phyloP scores from a whole-genome alignment of 108 stramenopile genomes.

The Skeletonema costatum region DNA sequence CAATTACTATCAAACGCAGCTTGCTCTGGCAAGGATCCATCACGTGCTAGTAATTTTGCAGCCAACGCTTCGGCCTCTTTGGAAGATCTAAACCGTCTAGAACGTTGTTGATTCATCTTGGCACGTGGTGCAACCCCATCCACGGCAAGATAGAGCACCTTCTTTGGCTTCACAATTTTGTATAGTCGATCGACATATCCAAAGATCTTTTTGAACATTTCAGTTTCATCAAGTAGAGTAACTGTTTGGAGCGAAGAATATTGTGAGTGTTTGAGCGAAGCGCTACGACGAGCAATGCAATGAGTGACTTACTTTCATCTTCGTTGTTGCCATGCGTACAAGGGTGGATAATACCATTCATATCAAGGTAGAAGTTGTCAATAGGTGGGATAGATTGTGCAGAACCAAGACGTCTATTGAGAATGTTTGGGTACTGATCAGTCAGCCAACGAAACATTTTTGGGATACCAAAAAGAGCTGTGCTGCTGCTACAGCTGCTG shows the following conservation, averaged over 20 bases:
- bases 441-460: constrained; percentile 99
- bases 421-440: constrained; percentile 96
- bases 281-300: not conserved
- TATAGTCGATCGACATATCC: constrained; percentile 94
- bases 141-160: constrained; percentile 94
- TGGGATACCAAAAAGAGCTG: constrained; percentile 88
- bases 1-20: constrained; percentile 96
- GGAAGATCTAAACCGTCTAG: constrained; percentile 93
- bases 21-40: constrained; percentile 65
- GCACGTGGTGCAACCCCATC: constrained; percentile 99
- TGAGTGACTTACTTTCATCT: constrained; percentile 49
- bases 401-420: constrained; percentile 86
- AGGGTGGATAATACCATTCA: constrained; percentile 99
- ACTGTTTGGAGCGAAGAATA: not conserved
- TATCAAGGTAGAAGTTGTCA: constrained; percentile 98
- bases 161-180: constrained; percentile 89
- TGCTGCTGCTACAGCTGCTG: constrained; percentile 12
- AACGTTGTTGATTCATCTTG: constrained; percentile 99
- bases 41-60: constrained; percentile 83
- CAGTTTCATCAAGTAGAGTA: constrained; percentile 89
- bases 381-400: constrained; percentile 48
- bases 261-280: not conserved
- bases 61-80: constrained; percentile 91
- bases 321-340: constrained; percentile 94
- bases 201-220: constrained; percentile 98